Evolutionary conservation across 768 basidiomycete genomes (phyloP), one percentile per base, ranked within the genome.

Genomic region (Pulveroboletus sp.): DNA sequence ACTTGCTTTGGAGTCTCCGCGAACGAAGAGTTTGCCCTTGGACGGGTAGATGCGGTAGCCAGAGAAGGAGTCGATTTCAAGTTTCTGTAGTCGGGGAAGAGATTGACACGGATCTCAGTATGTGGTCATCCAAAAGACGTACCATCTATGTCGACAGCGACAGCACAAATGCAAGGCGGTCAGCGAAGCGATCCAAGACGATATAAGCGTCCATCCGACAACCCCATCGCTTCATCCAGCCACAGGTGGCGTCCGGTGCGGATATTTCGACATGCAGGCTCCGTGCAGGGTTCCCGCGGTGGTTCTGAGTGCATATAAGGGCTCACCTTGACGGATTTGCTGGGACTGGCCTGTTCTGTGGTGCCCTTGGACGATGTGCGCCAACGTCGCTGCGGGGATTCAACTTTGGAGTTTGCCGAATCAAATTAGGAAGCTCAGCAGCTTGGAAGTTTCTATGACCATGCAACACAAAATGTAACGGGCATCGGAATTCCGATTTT

Each of bases 51-150:
- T 94, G 67, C 87, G 86, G 83, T 79, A 93, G 63, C 91, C 90
- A 64, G 93, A 95, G 82, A 99, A 98, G 51, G 86, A 86, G 79
- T 97, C 96, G 76, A 93, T 89, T 76, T 98, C 95, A 79, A 97
- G 85, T 85, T 97, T 97, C 89, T 90, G 55, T 53, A 62, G 62
- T 64, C 66, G 42, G 24, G 34, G 32, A 34, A 12, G 2, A 6
- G 26, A 45, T 62, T 14, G 43, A 49, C 20, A 39, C 23, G 16
- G 2, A 30, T 40, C 34, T 30, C 20, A 22, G 2, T 10, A 26
- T 11, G 45, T 1, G 22, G 36, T 31, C 26, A 32, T 23, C 24
- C 35, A 39, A 46, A 8, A 13, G 13, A 65, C 65, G 50, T 45
- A 61, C 61, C 56, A 62, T 71, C 60, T 13, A 46, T 4, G 12